Conservation (phyloP, 2,329 filamentous ascomycete species). For the Colletotrichum liaoningense region DNA sequence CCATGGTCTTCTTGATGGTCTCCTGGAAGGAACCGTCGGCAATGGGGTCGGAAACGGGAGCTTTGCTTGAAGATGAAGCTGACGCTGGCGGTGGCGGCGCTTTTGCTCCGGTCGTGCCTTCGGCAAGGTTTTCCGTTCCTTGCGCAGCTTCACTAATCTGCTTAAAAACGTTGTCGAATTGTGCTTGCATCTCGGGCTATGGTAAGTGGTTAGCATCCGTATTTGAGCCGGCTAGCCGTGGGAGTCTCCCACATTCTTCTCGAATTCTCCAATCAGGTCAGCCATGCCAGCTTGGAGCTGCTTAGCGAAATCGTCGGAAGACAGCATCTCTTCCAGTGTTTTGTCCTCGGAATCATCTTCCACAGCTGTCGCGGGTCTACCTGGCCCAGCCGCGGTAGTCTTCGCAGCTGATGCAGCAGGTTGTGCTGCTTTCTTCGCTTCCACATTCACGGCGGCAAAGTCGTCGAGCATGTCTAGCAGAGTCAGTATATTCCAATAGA, state of each 20-base stretch:
- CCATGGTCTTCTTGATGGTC: conserved; percentile 93
- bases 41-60: conserved; percentile 45
- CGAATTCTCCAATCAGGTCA: conserved; percentile 79
- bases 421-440: conserved; percentile 53
- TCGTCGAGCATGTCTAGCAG: conserved; percentile 89
- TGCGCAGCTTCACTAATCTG: conserved; percentile 70
- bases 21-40: conserved; percentile 85
- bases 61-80: conserved; percentile 38
- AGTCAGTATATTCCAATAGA: not conserved
- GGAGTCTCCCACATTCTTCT: conserved; percentile 48
- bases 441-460: conserved; percentile 76
- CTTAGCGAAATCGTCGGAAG: conserved; percentile 84
- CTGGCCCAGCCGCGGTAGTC: conserved; percentile 37
- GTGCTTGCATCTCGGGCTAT: conserved; percentile 78
- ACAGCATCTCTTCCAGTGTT: conserved; percentile 56
- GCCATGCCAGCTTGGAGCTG: conserved; percentile 94
- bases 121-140: conserved; percentile 25
- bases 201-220: not conserved
- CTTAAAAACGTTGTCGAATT: conserved; percentile 83
- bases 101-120: conserved; percentile 38
- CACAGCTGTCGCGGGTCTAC: conserved; percentile 38
- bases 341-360: conserved; percentile 41
- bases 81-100: conserved; percentile 40
- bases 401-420: not conserved
- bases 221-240: not conserved